Evolutionary conservation across 805 yeast species (phyloP), one percentile per base, ranked within the genome.

Genomic region (Candida dajiaensis): DNA sequence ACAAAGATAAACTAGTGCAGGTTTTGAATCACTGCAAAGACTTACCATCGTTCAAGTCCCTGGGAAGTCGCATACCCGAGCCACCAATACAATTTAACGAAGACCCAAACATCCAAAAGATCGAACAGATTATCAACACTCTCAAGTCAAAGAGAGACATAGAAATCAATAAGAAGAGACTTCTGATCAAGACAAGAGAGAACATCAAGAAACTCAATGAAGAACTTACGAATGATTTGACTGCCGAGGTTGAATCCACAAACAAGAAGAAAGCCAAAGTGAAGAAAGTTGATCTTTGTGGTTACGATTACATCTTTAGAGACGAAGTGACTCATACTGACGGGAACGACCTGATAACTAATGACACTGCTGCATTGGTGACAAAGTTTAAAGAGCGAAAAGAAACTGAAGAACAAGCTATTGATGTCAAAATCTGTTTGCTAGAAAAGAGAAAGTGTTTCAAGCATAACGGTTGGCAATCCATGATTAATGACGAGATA

Each of bases 361-460:
- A 45, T 13, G 52, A 59, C 23, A 44, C 35, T 1, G 43, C 41
- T 4, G 9, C 6, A 1, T 18, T 60, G 9, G 45, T 41, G n/a
- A 11, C 21, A 1, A 35, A 19, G 38, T 52, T 49, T 22, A 7
- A 46, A 2, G 40, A 47, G 22, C 29, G 41, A 6, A 37, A 40
- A 23, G 40, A 31, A 11, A 36, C n/a, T 39, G 53, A 51, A n/a
- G 25, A 47, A 19, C 29, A 20, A 12, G 16, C 23, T 13, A 36
- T 42, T 16, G 42, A 38, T 9, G 3, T 20, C 10, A n/a, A 9
- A 13, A 25, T 76, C 1, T 82, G 88, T 54, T 56, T 79, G 7
- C 59, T 66, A 10, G 86, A 81, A 42, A 74, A 74, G 49, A 69
- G 73, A 45, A 80, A 78, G 52, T 82, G 89, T 58, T 57, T 58